A percentile compares a stretch with the other conserved stretches of the same genome.
Conservation (phyloP, 139 green algal genomes). For the Coelastrella sp. region DNA sequence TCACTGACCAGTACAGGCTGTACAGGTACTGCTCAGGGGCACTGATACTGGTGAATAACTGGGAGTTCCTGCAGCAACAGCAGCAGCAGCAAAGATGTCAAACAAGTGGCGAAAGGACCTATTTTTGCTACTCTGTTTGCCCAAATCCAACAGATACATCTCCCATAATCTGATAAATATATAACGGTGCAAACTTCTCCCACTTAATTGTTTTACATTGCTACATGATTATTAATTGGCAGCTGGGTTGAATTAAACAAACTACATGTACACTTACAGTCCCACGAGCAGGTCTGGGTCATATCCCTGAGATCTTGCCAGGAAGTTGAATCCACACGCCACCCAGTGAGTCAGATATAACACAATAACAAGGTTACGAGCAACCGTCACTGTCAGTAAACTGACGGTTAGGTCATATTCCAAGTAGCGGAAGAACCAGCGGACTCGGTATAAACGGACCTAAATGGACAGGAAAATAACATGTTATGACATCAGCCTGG, state of each 20-base stretch:
- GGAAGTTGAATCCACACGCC: conserved; percentile 65
- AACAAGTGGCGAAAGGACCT: no score
- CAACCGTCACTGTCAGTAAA: conserved; percentile 64
- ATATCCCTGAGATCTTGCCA: conserved; percentile 42
- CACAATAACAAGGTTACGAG: conserved; percentile 60
- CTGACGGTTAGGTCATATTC: conserved; percentile 59
- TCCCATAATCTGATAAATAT: no score
- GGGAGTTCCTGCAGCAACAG: conserved; percentile 2
- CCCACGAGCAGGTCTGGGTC: conserved; percentile 43
- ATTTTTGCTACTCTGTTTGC: no score
- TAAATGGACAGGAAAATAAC: neutral
- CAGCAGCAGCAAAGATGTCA: neutral
- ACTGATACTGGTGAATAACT: conserved; percentile 31
- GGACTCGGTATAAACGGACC: conserved; percentile 56
- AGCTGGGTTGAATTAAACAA: no score
- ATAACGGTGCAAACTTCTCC: no score
- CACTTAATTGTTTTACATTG: no score
- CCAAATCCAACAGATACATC: no score
- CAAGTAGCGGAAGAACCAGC: conserved; percentile 58
- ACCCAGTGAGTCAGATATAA: conserved; percentile 57
- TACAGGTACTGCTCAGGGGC: conserved; percentile 42
- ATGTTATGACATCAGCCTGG: no score
- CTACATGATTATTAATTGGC: no score
- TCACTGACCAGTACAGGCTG: conserved; percentile 66
- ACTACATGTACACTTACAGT: neutral